These are phyloP conservation scores for Heritiera fomes DNA, from an alignment of 345 rosid genomes.

Conservation along the genomic window DNA sequence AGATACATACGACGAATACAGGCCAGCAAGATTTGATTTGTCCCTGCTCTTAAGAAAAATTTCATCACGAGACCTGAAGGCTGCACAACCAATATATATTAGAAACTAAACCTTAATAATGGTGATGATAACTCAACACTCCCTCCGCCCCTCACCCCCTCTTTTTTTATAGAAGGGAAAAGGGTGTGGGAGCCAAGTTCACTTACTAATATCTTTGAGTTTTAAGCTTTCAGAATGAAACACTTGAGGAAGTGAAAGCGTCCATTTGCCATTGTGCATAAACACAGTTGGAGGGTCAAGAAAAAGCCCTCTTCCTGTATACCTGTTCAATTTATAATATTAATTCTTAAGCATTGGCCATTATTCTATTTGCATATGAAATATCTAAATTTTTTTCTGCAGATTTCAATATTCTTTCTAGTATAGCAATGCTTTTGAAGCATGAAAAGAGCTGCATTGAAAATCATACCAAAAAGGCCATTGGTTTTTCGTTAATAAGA, in stretches of 20 bases:
- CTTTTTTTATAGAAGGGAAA: neutral
- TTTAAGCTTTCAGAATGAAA: conserved; percentile 34
- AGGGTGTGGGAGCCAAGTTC: neutral
- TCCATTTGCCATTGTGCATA: conserved; percentile 61
- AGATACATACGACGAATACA: conserved; percentile 64
- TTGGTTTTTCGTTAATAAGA: neutral
- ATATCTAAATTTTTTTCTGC: neutral
- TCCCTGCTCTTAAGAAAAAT: conserved; percentile 68
- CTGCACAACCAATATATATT: conserved; percentile 43
- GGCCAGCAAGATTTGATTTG: conserved; percentile 55
- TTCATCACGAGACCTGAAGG: conserved; percentile 60
- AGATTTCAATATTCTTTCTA: neutral
- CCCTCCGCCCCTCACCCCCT: no score
- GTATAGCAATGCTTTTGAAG: neutral
- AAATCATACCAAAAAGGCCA: neutral
- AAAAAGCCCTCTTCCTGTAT: conserved; percentile 89
- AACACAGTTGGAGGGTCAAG: conserved; percentile 87
- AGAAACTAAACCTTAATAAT: conserved; percentile 18
- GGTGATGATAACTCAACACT: neutral
- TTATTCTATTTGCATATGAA: neutral
- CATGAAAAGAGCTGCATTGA: neutral
- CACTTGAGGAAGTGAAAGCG: conserved; percentile 60
- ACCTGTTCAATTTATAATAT: conserved; percentile 48
- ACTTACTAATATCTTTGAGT: conserved; percentile 47
- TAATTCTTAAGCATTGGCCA: neutral